Conservation (phyloP, 1,284 basidiomycete genomes). For the Dichomitus squalens region DNA sequence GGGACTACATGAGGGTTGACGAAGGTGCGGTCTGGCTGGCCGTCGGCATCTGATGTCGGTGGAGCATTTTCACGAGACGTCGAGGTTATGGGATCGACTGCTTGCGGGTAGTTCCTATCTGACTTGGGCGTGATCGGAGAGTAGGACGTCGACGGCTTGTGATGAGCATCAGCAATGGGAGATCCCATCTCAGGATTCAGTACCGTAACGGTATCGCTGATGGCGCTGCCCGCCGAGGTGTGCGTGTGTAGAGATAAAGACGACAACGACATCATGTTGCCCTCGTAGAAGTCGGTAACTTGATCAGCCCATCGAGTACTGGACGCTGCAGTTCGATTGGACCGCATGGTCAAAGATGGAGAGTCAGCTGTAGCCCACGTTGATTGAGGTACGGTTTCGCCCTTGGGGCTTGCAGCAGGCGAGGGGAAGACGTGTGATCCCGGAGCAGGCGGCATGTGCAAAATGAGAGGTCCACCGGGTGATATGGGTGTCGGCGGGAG, state of each 20-base stretch:
- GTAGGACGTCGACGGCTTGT: background rate
- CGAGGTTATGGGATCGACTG: background rate
- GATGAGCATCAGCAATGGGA: background rate
- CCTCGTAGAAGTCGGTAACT: constrained; percentile 9
- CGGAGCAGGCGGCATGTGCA: background rate
- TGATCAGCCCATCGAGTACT: constrained; percentile 18
- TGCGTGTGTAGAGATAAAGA: background rate
- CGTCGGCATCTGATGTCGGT: too few relatives aligned
- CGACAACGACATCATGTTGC: constrained; percentile 11
- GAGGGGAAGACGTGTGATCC: background rate
- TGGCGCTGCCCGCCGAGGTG: background rate
- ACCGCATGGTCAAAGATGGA: background rate
- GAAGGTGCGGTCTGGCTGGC: background rate
- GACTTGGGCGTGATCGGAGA: background rate
- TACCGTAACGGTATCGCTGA: too few relatives aligned
- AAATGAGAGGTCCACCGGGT: background rate
- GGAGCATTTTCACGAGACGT: background rate
- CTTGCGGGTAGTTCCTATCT: too few relatives aligned
- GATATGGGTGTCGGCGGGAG: background rate
- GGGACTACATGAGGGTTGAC: background rate
- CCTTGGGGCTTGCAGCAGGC: background rate
- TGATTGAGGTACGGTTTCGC: background rate
- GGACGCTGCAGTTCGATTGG: background rate
- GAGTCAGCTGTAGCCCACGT: background rate
- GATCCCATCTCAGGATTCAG: background rate